Evolutionary conservation across 2,329 filamentous ascomycete species (phyloP).

Genomic region (Penicillium sp.): DNA sequence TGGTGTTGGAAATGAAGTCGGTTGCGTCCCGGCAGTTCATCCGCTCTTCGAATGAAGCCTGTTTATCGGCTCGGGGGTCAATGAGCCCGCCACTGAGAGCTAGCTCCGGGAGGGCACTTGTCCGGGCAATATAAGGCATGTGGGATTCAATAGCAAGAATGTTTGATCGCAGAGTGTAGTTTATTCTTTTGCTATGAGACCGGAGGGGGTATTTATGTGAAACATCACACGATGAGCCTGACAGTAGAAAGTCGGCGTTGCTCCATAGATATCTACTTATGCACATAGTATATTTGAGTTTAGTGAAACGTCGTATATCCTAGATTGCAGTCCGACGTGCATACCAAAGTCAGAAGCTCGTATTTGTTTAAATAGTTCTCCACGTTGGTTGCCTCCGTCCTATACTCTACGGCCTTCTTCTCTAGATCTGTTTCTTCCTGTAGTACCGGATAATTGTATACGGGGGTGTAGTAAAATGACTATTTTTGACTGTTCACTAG

Average conservation of each 20-base stretch:
- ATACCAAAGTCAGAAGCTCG: too few species aligned
- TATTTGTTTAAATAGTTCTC: too few species aligned
- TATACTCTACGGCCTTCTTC: not conserved
- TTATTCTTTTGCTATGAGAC: not conserved
- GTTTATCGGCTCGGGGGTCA: slow-evolving; percentile 16
- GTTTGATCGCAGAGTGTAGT: not conserved
- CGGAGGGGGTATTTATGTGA: not conserved
- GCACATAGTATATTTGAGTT: too few species aligned
- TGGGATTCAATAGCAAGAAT: not conserved
- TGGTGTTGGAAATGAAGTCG: slow-evolving; percentile 16
- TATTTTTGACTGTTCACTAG: not conserved
- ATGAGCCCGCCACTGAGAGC: slow-evolving; percentile 11
- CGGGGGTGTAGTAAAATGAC: not conserved
- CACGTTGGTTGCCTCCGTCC: not conserved
- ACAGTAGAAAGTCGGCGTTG: not conserved
- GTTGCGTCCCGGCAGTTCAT: slow-evolving; percentile 15
- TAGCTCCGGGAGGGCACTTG: slow-evolving; percentile 11
- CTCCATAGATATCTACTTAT: not conserved
- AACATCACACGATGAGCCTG: not conserved
- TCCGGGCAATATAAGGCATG: slow-evolving; percentile 14
- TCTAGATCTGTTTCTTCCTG: not conserved
- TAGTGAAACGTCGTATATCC: too few species aligned
- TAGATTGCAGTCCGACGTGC: too few species aligned
- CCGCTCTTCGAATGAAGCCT: slow-evolving; percentile 12
- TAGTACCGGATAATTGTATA: too few species aligned